Evolutionary conservation across 2,329 filamentous ascomycete genomes (phyloP), one percentile per base, ranked within the genome.

Genomic region (Cercospora brassicicola): DNA sequence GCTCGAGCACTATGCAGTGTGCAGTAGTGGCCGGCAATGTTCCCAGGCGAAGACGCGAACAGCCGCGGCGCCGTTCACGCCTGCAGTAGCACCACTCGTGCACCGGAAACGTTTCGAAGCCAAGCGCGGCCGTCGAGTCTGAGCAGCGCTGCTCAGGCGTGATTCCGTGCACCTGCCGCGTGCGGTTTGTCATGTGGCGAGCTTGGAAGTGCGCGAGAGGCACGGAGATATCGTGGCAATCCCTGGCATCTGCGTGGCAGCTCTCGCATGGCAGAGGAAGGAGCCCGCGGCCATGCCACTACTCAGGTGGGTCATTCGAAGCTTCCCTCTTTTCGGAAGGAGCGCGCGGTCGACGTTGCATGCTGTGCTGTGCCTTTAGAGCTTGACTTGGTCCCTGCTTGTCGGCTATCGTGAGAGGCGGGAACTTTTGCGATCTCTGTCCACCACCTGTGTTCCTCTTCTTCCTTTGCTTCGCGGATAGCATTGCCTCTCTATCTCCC

Each of bases 281-380:
- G 26, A 15, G 62, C 5, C 20, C 23, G 8, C 53, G 13, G 59
- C 15, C 31, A n/a, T 48, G 45, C 62, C 3, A 18, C 62, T 57
- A 28, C 4, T 39, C 48, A 57, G 45, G 20, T 20, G 48, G 51
- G 48, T 42, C 45, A 2, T 20, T 42, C 59, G 33, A 28, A 8
- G 51, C 62, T 64, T 64, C 62, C 62, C 33, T 62, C 33, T 20
- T 68, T 68, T 59, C 59, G 66, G 66, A 42, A 68, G 62, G 62
- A 68, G 62, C 42, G n/a, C 53, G 26, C 26, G 18, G 59, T 65
- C 18, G 56, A 61, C 57, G 62, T 64, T 65, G 39, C 66, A 48
- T 60, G 45, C 39, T 56, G 28, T 36, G 23, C 42, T 51, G 45
- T 23, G 23, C 20, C 33, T 56, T 15, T 23, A 56, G 57, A 68